These are phyloP conservation scores for Tolypocladium ophioglossoides DNA, from an alignment of 2,329 filamentous ascomycete genomes.

Conservation along the genomic window DNA sequence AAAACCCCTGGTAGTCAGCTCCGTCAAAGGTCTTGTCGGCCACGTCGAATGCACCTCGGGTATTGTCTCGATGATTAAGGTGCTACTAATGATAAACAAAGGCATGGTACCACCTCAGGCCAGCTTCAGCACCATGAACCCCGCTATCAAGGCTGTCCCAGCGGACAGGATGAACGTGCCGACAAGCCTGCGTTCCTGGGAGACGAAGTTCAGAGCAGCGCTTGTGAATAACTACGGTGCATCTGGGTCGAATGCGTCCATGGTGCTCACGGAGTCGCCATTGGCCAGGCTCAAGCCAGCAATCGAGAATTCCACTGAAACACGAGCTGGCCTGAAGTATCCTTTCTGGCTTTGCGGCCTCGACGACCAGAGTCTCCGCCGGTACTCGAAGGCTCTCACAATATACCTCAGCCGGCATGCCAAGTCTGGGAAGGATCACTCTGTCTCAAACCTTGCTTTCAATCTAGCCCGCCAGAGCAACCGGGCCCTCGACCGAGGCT, in stretches of 20 bases:
- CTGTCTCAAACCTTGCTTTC: slow-evolving; percentile 17
- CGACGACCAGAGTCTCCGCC: neutral
- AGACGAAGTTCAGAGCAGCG: slow-evolving; percentile 7
- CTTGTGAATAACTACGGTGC: slow-evolving; percentile 27
- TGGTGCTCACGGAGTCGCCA: slow-evolving; percentile 12
- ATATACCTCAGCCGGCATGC: neutral
- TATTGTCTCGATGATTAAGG: slow-evolving; percentile 36
- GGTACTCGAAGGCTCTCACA: neutral
- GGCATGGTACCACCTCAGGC: slow-evolving; percentile 20
- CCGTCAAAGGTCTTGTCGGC: slow-evolving; percentile 16
- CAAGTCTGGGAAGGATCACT: neutral
- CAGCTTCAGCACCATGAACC: slow-evolving; percentile 19
- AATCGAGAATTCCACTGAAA: neutral
- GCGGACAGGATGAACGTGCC: slow-evolving; percentile 9
- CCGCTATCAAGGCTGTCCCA: slow-evolving; percentile 5
- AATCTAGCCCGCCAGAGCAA: slow-evolving; percentile 9
- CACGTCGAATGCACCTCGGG: slow-evolving; percentile 23
- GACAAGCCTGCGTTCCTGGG: slow-evolving; percentile 13
- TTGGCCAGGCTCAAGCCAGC: neutral
- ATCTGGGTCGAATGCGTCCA: slow-evolving; percentile 12
- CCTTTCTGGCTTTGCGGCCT: slow-evolving; percentile 1
- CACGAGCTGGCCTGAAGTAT: neutral
- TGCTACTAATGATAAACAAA: slow-evolving; percentile 28
- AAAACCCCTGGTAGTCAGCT: slow-evolving; percentile 7
- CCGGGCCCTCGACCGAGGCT: neutral